Evolutionary conservation across 2,329 filamentous ascomycete genomes (phyloP), one percentile per base, ranked within the genome.

Genomic region (Colletotrichum magnum): DNA sequence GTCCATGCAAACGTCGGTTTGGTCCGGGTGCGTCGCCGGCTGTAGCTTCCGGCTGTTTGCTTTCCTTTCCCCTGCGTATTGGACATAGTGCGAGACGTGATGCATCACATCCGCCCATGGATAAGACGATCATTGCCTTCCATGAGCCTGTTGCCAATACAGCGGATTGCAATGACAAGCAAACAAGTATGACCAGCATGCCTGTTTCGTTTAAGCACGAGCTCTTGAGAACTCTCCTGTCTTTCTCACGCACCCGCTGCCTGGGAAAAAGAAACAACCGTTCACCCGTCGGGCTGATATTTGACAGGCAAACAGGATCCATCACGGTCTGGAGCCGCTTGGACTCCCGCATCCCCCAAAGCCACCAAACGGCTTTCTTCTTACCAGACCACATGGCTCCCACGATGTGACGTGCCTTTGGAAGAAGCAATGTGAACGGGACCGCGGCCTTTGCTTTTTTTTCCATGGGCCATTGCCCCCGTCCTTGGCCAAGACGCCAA

Each of bases 241-340:
- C 12, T n/a, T 13, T 47, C 13, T 43, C 41, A 43, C 41, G 16
- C 48, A 16, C 32, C 21, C 64, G 7, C 12, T 39, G 32, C n/a
- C 47, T 52, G 6, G 51, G 43, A 45, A 63, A 16, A 64, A 64
- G 61, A 39, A 64, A 64, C n/a, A 28, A 39, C 60, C 60, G 41
- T 45, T 59, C 41, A 48, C 53, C 26, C 15, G 21, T 52, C 28
- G 28, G 28, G 28, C 6, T 56, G 32, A 51, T 28, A 39, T 51
- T 50, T 54, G 66, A 59, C 53, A 68, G 36, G 61, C 60, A 59
- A 68, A 59, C 48, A 54, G 1, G 43, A 18, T 53, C 51, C 47
- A n/a, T 48, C 13, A 12, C n/a, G 53, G 39, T 54, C 60, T 68
- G 54, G 65, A 52, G 50, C 48, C 28, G 60, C 41, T 54, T 54